Evolutionary conservation across 306 rosid genomes (phyloP).

Genomic region (Gastrolobium villosum): DNA sequence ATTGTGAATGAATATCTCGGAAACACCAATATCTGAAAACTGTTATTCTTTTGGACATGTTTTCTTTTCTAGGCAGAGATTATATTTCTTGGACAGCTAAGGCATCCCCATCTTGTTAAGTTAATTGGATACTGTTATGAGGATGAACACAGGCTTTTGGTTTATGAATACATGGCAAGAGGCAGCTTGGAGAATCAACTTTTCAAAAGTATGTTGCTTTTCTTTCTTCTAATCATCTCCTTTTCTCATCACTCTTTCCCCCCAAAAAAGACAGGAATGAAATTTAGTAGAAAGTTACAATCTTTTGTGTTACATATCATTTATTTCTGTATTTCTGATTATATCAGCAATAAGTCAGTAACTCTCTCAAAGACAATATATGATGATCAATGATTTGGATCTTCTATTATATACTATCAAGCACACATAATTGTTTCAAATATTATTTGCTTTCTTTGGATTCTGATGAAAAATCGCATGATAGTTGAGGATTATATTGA

Average conservation of each 20-base stretch:
- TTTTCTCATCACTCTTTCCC: not conserved
- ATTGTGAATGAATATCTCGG: not conserved
- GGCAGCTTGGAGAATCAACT: conserved; percentile 86
- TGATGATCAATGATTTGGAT: conserved; percentile 22
- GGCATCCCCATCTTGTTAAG: conserved; percentile 83
- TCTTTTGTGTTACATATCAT: not conserved
- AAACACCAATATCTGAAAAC: conserved; percentile 9
- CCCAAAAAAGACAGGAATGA: not conserved
- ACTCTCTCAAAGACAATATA: not conserved
- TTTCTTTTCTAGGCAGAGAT: conserved; percentile 70
- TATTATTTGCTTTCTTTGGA: not conserved
- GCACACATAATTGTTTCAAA: not conserved
- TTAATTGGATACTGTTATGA: conserved; percentile 82
- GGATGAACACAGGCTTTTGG: conserved; percentile 80
- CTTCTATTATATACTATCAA: conserved; percentile 16
- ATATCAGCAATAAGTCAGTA: not conserved
- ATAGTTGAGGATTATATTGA: not conserved
- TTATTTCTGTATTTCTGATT: not conserved
- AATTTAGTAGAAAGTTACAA: not conserved
- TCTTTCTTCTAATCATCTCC: not conserved
- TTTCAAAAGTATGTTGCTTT: conserved; percentile 70
- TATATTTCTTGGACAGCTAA: conserved; percentile 81
- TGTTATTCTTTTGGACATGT: not conserved
- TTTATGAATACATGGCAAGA: conserved; percentile 81
- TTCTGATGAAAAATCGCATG: not conserved